Evolutionary conservation across 495 filamentous ascomycete species (phyloP), one percentile per base, ranked within the genome.

Genomic region (Neurospora sp.): DNA sequence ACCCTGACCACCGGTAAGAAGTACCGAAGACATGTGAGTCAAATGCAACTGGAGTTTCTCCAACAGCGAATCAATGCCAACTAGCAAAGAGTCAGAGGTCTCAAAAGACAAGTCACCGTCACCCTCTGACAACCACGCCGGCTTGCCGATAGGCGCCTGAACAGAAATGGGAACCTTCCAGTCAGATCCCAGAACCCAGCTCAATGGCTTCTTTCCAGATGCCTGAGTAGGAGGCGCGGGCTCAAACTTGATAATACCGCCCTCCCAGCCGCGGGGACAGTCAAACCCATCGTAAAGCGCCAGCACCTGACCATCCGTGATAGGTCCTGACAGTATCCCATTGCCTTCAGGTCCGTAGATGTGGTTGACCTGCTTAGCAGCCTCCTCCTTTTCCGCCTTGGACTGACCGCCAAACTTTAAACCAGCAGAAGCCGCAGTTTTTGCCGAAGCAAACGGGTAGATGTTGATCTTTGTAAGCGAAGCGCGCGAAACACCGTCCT

Each of bases 321-420:
- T 77, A 4, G 96, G 93, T 0, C 96, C 95, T 21, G 92, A 88
- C n/a, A 98, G 83, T 40, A 97, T 79, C 2, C 90, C 89, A 69
- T 86, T 85, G 71, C 85, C 81, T 77, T 85, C 81, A 79, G 87
- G 71, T 24, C 84, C 85, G 75, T 89, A 91, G 21, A 89, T 84
- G 69, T 86, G 83, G 70, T 81, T 80, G 70, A 92, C 83, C 59
- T 84, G 84, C 75, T 85, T 88, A 3, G 85, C 83, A 48, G 91
- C 85, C 74, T 92, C 90, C 80, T 94, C 90, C 62, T 88, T 84
- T 75, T 94, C 91, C 10, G 89, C 87, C 72, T 92, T 92, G 9
- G 92, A 92, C 73, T 97, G 93, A 8, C 93, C 92, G 6, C 96
- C 96, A 78, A 98, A 97, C 78, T 91, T 94, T 24, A 98, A 83